These are phyloP conservation scores for Acacia crassicarpa DNA, from an alignment of 306 rosid genomes.

Conservation along the genomic window DNA sequence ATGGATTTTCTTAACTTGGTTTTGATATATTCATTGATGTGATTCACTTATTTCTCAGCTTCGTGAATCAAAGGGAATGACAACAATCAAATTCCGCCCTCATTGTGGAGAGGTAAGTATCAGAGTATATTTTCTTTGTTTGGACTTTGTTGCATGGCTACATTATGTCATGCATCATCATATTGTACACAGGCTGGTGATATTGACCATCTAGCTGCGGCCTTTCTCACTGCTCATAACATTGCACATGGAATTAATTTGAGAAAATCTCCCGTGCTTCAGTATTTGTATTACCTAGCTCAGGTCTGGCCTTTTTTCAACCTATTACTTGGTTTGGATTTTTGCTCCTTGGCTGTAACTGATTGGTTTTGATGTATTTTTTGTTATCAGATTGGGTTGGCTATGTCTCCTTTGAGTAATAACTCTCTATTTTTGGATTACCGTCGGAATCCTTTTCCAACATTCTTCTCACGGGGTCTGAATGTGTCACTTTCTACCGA, in stretches of 20 bases:
- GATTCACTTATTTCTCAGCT: conserved; percentile 52
- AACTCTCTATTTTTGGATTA: conserved; percentile 83
- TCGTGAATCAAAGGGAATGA: conserved; percentile 86
- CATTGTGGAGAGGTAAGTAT: conserved; percentile 80
- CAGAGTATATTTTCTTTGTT: conserved; percentile 17
- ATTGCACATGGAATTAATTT: conserved; percentile 97
- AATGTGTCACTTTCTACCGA: conserved; percentile 86
- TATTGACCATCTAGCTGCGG: conserved; percentile 97
- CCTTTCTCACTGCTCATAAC: conserved; percentile 80
- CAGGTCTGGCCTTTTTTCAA: conserved; percentile 49
- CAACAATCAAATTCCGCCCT: conserved; percentile 81
- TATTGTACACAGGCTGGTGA: conserved; percentile 78
- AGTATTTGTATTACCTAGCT: conserved; percentile 80
- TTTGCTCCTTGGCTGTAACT: conserved; percentile 5
- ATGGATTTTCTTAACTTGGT: neutral
- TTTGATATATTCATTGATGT: conserved; percentile 29
- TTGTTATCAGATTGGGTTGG: conserved; percentile 67
- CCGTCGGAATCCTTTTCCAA: conserved; percentile 81
- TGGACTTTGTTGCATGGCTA: neutral
- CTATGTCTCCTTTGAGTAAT: conserved; percentile 88
- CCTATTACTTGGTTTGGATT: conserved; percentile 2
- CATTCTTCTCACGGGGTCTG: conserved; percentile 73
- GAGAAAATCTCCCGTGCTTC: conserved; percentile 95
- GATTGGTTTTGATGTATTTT: conserved; percentile 18
- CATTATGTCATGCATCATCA: conserved; percentile 19